Conservation (phyloP, 768 basidiomycete genomes). For the Serendipita sp. region DNA sequence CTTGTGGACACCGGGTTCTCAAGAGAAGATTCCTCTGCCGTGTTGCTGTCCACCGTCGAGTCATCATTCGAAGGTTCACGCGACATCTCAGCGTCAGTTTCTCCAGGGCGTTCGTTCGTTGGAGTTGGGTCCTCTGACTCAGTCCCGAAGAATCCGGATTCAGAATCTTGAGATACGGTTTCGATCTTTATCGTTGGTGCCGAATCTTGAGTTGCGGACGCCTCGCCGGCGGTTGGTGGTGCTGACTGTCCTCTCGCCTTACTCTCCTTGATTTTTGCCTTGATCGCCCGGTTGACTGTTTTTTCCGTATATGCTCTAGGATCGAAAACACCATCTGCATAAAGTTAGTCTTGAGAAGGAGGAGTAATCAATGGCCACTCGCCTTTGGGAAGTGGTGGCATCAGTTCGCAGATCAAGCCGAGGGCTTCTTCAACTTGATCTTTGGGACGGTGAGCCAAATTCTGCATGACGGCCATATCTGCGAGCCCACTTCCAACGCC, state of each 20-base stretch:
- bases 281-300: conserved; percentile 53
- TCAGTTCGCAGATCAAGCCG: conserved; percentile 72
- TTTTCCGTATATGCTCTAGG: conserved; percentile 82
- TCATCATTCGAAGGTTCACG: too few species aligned
- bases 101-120: too few species aligned
- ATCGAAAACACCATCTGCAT: conserved; percentile 85
- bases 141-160: too few species aligned
- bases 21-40: too few species aligned
- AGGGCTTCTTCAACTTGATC: conserved; percentile 94
- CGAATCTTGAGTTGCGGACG: not conserved
- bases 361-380: conserved; percentile 11
- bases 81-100: too few species aligned
- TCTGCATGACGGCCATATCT: conserved; percentile 97
- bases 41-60: too few species aligned
- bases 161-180: not conserved
- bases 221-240: not conserved
- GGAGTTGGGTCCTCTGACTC: too few species aligned
- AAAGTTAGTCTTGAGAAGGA: not conserved
- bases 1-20: too few species aligned
- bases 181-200: not conserved
- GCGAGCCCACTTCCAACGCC: conserved; percentile 77
- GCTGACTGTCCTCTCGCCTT: not conserved
- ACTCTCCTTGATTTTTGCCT: conserved; percentile 61
- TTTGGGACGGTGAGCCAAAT: conserved; percentile 87
- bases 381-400: conserved; percentile 91